phyloP scores from a whole-genome alignment of 2,329 filamentous ascomycete genomes.

The Cordyceps javanica region DNA sequence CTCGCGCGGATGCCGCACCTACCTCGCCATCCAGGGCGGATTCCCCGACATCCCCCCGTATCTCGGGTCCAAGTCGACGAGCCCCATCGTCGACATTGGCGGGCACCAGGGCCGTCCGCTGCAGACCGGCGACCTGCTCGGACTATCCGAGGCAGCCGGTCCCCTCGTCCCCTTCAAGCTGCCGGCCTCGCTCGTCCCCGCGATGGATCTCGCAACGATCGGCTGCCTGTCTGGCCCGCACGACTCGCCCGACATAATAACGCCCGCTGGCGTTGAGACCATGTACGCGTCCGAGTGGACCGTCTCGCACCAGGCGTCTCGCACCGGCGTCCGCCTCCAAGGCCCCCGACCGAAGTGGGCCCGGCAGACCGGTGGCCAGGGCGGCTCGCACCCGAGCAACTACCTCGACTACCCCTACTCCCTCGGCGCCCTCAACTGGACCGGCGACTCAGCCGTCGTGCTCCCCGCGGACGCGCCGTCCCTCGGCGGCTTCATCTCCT shows the following conservation, averaged over 20 bases:
- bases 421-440: constrained; percentile 53
- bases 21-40: constrained; percentile 46
- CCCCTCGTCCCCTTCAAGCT: constrained; percentile 8
- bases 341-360: constrained; percentile 55
- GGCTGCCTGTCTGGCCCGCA: constrained; percentile 27
- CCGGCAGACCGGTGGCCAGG: constrained; percentile 53
- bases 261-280: constrained; percentile 45
- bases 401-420: constrained; percentile 55
- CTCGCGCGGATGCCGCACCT: constrained; percentile 47
- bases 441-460: constrained; percentile 54
- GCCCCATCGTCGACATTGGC: constrained; percentile 50
- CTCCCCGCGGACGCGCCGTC: constrained; percentile 54
- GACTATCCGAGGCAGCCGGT: constrained; percentile 25
- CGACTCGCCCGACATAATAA: constrained; percentile 25
- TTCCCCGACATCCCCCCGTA: constrained; percentile 43
- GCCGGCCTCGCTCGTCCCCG: constrained; percentile 9
- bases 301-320: constrained; percentile 54
- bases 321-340: constrained; percentile 53
- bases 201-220: constrained; percentile 14
- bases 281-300: constrained; percentile 54
- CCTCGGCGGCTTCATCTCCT: constrained; percentile 54
- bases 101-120: constrained; percentile 54
- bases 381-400: constrained; percentile 56
- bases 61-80: constrained; percentile 54
- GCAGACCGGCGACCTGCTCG: constrained; percentile 46